Conservation (phyloP, 208 protist species). For the Entamoeba nuttalli region DNA sequence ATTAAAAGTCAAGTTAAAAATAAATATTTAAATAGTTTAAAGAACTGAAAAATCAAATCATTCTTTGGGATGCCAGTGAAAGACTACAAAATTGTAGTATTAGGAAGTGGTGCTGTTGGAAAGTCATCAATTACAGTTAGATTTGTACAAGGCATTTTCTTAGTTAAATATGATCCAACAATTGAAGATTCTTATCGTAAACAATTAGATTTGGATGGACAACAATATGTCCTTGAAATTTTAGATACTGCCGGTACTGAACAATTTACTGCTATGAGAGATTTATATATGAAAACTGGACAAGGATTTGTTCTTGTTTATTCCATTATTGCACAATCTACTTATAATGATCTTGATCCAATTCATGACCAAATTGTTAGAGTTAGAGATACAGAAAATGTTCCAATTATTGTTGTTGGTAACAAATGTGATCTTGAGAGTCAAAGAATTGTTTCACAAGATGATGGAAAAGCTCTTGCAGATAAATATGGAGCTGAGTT, state of each 20-base stretch:
- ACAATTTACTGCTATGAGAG: conserved; percentile 53
- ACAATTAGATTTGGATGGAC: conserved; percentile 45
- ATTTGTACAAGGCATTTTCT: not conserved
- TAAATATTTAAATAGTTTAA: not conserved
- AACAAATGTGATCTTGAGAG: conserved; percentile 44
- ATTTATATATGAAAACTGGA: conserved; percentile 40
- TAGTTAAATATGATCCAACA: conserved; percentile 50
- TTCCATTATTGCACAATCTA: conserved; percentile 45
- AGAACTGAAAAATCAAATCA: not conserved
- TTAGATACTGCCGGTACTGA: conserved; percentile 56
- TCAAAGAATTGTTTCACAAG: not conserved
- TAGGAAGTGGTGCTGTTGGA: not conserved
- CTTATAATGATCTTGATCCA: conserved; percentile 48
- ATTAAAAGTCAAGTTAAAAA: no score
- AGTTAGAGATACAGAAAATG: not conserved
- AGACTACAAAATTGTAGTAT: not conserved
- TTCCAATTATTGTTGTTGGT: conserved; percentile 46
- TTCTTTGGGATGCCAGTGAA: not conserved
- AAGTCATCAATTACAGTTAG: not conserved
- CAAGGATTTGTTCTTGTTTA: conserved; percentile 58
- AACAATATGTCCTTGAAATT: conserved; percentile 51
- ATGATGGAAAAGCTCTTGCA: conserved; percentile 26
- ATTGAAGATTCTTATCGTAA: conserved; percentile 62
- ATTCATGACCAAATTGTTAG: conserved; percentile 52
- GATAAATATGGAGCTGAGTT: conserved; percentile 31